Conservation (phyloP, 2,329 filamentous ascomycete genomes). For the Paracorniculantispora psalliotae region DNA sequence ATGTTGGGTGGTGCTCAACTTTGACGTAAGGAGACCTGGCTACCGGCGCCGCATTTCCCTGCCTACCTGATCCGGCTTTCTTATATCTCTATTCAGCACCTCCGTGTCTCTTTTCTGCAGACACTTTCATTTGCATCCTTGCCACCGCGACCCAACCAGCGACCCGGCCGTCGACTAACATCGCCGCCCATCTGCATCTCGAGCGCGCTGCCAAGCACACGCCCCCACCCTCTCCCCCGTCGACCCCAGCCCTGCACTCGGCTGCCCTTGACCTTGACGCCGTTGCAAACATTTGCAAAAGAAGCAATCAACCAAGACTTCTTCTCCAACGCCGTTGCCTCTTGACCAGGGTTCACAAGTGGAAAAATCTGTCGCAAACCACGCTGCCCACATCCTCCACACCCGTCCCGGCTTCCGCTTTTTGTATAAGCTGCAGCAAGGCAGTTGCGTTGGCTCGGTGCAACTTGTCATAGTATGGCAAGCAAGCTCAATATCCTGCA, state of each 20-base stretch:
- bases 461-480: constrained; percentile 7
- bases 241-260: not conserved
- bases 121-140: not conserved
- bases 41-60: not conserved
- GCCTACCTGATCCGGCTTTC: constrained; percentile 4
- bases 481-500: not conserved
- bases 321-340: not conserved
- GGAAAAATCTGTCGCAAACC: constrained; percentile 4
- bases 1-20: not conserved
- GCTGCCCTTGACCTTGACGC: not conserved
- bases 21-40: constrained; percentile 1
- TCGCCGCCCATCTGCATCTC: constrained; percentile 1
- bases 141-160: constrained; percentile 5
- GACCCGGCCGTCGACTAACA: constrained; percentile 3
- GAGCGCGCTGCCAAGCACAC: constrained; percentile 1
- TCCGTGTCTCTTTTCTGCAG: constrained; percentile 2
- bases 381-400: not conserved
- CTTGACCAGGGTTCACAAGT: constrained; percentile 5
- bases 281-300: constrained; percentile 8
- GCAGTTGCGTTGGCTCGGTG: constrained; percentile 9
- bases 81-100: constrained; percentile 8
- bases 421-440: constrained; percentile 6
- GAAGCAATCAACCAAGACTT: constrained; percentile 7
- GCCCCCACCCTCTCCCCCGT: constrained; percentile 2
- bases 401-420: not conserved